These are phyloP conservation scores for Aspergillus neoniger DNA, from an alignment of 2,329 filamentous ascomycete species.

Conservation along the genomic window DNA sequence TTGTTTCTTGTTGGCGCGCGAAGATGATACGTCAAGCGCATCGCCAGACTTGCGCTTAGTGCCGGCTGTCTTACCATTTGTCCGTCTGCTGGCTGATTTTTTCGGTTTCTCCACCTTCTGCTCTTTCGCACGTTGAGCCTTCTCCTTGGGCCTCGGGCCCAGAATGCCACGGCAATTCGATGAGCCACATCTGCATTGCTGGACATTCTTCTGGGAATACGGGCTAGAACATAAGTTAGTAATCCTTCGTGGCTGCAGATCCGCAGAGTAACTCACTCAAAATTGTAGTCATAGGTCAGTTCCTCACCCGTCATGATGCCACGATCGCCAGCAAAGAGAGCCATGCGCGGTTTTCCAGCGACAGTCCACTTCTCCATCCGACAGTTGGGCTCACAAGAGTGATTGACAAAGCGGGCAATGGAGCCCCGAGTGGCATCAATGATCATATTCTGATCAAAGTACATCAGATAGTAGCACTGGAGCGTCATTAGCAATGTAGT, in stretches of 20 bases:
- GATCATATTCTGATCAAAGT: slow-evolving; percentile 97
- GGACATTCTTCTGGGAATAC: slow-evolving; percentile 63
- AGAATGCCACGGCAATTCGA: slow-evolving; percentile 63
- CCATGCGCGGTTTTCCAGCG: slow-evolving; percentile 90
- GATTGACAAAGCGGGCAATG: slow-evolving; percentile 96
- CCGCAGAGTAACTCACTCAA: slow-evolving; percentile 58
- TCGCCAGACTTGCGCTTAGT: slow-evolving; percentile 39
- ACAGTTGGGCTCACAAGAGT: slow-evolving; percentile 95
- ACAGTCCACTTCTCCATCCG: slow-evolving; percentile 99
- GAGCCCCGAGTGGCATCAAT: slow-evolving; percentile 95
- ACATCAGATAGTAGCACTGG: slow-evolving; percentile 97
- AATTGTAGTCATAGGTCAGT: slow-evolving; percentile 89
- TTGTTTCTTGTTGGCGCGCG: slow-evolving; percentile 35
- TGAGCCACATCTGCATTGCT: slow-evolving; percentile 64
- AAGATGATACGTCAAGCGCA: slow-evolving; percentile 29
- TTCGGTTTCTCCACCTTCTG: slow-evolving; percentile 27
- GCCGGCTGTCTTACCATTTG: slow-evolving; percentile 20
- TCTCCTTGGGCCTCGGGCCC: slow-evolving; percentile 57
- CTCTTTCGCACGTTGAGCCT: slow-evolving; percentile 39
- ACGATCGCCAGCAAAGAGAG: slow-evolving; percentile 85
- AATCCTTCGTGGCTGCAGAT: no score
- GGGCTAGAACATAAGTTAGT: slow-evolving; percentile 48
- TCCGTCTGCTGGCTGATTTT: slow-evolving; percentile 22
- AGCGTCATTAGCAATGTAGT: slow-evolving; percentile 14
- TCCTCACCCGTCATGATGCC: slow-evolving; percentile 95